Evolutionary conservation across 306 rosid genomes (phyloP), one percentile per base, ranked within the genome.

Genomic region (Inga laurina): DNA sequence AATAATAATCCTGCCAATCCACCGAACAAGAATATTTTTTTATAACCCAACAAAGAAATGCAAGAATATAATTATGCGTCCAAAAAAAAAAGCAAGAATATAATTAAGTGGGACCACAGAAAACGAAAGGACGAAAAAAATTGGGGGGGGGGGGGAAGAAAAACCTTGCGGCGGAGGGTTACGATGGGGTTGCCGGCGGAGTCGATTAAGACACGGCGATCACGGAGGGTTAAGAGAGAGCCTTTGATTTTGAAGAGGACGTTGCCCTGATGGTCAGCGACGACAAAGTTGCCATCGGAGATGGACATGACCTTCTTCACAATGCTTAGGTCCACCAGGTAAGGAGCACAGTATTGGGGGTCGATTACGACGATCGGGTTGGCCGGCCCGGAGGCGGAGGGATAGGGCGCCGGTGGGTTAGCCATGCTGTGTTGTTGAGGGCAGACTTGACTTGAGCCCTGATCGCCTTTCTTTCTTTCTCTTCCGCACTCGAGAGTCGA

Each of bases 241-340:
- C 86, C 91, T 24, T 82, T 87, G 6, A 91, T 76, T n/a, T 80
- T 91, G 86, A 93, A 93, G 39, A 90, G 18, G 19, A 79, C 45
- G 83, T 80, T 86, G 34, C 87, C 89, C 15, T 91, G 86, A 27
- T 80, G 44, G 71, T 91, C 90, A 2, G 89, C 84, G 79, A 91
- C 90, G 12, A 46, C 72, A 59, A 91, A 90, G 44, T 75, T 80
- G 74, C 81, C 87, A 5, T 82, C 88, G 19, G 82, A 30, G 9
- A 89, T 24, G 57, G 89, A 82, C 59, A 78, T 41, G 11, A 86
- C 85, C 46, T 92, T 89, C 70, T 78, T 72, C 37, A 85, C 86
- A 22, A 91, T 73, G 10, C 70, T 72, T 19, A 92, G 86, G 44
- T 91, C 91, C 0, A 89, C 79, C 2, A 83, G 83, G 70, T 88